Conservation (phyloP, 306 rosid species). For the Cucurbita argyrosperma region DNA sequence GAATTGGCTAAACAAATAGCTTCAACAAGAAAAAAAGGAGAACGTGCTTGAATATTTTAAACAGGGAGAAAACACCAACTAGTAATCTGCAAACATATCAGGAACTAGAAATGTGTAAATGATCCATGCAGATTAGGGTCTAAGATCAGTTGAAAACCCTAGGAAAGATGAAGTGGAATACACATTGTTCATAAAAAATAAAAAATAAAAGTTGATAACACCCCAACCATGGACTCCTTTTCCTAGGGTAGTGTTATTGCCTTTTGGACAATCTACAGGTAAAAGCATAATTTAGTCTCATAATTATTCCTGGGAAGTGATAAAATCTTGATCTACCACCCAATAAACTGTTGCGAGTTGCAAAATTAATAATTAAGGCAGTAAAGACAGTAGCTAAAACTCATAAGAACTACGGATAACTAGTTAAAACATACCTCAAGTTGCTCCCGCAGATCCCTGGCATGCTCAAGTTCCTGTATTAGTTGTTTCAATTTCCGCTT, state of each 20-base stretch:
- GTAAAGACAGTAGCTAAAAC: not conserved
- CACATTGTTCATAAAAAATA: too few species aligned
- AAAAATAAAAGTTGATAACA: too few species aligned
- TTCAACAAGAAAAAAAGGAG: not conserved
- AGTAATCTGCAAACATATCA: not conserved
- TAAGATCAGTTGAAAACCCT: not conserved
- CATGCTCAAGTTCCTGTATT: conserved; percentile 48
- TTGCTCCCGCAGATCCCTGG: conserved; percentile 42
- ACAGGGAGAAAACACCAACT: not conserved
- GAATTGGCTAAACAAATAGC: not conserved
- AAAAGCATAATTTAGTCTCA: too few species aligned
- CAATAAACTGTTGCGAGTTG: not conserved
- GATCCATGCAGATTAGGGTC: not conserved
- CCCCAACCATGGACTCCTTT: too few species aligned
- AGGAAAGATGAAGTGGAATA: too few species aligned
- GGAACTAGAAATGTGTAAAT: not conserved
- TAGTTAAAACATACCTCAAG: conserved; percentile 48
- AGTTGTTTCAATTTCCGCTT: conserved; percentile 40
- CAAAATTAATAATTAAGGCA: not conserved
- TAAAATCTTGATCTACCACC: not conserved
- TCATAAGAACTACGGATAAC: not conserved
- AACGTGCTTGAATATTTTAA: not conserved
- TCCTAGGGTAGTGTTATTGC: too few species aligned
- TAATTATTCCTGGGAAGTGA: not conserved
- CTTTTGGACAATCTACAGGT: too few species aligned